Conservation (phyloP, 129 eudicot species). For the Arctium lappa region DNA sequence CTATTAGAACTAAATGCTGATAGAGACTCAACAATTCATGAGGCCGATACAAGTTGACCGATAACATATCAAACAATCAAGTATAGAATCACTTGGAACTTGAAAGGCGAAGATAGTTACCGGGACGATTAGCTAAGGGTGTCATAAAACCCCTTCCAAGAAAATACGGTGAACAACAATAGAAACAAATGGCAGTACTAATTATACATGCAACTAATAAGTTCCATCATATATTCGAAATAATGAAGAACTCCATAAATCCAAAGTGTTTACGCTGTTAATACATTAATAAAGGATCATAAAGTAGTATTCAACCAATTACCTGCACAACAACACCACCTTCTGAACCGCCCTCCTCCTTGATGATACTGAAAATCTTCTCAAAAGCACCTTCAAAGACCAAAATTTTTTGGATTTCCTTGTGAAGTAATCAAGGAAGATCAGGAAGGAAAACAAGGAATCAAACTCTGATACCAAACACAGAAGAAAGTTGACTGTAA, state of each 20-base stretch:
- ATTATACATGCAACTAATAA: background rate
- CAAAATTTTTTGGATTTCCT: slow-evolving; percentile 92
- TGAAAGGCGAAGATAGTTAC: too few species aligned
- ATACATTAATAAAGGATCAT: background rate
- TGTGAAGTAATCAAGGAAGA: background rate
- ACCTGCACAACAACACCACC: slow-evolving; percentile 99
- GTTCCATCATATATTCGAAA: background rate
- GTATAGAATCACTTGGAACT: too few species aligned
- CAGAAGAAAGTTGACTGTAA: background rate
- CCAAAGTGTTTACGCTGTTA: background rate
- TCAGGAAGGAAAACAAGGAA: background rate
- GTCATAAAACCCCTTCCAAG: too few species aligned
- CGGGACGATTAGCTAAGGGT: too few species aligned
- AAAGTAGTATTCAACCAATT: background rate
- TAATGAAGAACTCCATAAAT: background rate
- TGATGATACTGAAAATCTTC: slow-evolving; percentile 81
- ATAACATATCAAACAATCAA: too few species aligned
- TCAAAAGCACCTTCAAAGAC: slow-evolving; percentile 98
- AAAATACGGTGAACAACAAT: background rate
- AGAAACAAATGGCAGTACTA: background rate
- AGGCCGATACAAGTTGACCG: too few species aligned
- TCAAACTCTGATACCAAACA: background rate
- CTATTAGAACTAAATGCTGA: too few species aligned
- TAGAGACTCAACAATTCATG: too few species aligned
- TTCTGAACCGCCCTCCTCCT: slow-evolving; percentile 94